Percentiles rank a stretch among this genome's conserved stretches.
Evolutionary conservation across 164 flowering plant species (phyloP).

Genomic region (Annona squamosa): DNA sequence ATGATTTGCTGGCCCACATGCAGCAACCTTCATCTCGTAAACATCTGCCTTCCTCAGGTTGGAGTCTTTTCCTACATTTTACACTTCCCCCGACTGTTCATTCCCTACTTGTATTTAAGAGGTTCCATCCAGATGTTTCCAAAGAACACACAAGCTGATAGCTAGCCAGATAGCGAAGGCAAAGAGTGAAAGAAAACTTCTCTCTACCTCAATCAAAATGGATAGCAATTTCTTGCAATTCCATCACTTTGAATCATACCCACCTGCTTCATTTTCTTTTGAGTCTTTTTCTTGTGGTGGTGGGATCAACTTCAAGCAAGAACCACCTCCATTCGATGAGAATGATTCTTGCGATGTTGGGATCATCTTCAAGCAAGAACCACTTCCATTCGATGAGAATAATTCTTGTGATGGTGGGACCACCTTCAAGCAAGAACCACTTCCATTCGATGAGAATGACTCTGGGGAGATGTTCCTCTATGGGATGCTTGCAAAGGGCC

Average conservation of each 20-base stretch:
- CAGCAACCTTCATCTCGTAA: neutral
- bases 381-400: slow-evolving; percentile 50
- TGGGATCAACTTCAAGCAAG: neutral
- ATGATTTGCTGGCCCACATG: neutral
- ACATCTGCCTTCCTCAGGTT: slow-evolving; percentile 6
- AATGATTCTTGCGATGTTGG: slow-evolving; percentile 31
- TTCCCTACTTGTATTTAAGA: neutral
- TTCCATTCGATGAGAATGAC: slow-evolving; percentile 59
- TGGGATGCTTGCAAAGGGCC: slow-evolving; percentile 26
- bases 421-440: slow-evolving; percentile 6
- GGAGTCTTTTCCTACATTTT: neutral
- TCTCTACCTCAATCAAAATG: slow-evolving; percentile 14
- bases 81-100: neutral
- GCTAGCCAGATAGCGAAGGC: neutral
- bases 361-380: slow-evolving; percentile 1
- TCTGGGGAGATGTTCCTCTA: slow-evolving; percentile 50
- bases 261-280: slow-evolving; percentile 18
- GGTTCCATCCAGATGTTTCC: neutral
- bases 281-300: slow-evolving; percentile 15
- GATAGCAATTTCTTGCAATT: slow-evolving; percentile 9
- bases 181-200: neutral
- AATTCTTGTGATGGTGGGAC: slow-evolving; percentile 22
- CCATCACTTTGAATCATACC: slow-evolving; percentile 17
- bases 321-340: slow-evolving; percentile 43
- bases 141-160: neutral